A percentile compares a stretch with the other conserved stretches of the same genome.
These are phyloP conservation scores for Pelagophyceae sp. DNA, from an alignment of 352 stramenopile species.

Conservation along the genomic window DNA sequence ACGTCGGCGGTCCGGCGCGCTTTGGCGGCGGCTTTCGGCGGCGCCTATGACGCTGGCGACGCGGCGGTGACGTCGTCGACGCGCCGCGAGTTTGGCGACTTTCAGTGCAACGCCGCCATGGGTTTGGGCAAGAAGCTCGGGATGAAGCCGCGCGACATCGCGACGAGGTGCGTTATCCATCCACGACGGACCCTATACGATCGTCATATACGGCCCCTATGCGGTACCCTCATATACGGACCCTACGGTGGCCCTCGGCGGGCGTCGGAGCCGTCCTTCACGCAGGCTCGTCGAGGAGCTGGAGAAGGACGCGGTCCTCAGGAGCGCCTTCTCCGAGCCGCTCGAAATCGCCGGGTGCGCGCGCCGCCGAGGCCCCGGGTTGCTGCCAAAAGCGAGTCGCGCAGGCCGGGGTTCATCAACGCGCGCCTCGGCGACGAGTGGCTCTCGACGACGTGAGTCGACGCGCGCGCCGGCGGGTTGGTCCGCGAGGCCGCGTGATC, in stretches of 20 bases:
- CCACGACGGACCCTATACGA: background rate
- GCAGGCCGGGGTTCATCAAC: conserved; percentile 98
- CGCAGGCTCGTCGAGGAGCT: conserved; percentile 43
- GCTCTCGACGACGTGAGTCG: conserved; percentile 26
- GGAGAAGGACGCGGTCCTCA: conserved; percentile 33
- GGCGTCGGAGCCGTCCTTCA: too few relatives aligned
- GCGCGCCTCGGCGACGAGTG: conserved; percentile 75
- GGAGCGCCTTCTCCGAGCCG: background rate
- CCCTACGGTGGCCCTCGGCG: too few relatives aligned
- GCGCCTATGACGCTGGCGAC: background rate
- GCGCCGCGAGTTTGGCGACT: conserved; percentile 54
- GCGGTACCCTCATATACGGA: conserved; percentile 39
- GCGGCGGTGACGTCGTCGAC: conserved; percentile 44
- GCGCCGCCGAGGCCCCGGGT: too few relatives aligned
- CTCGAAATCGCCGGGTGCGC: too few relatives aligned
- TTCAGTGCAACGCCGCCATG: conserved; percentile 67
- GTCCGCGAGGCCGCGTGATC: conserved; percentile 4
- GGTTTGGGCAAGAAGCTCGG: conserved; percentile 51
- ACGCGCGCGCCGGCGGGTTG: background rate
- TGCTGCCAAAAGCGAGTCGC: conserved; percentile 75
- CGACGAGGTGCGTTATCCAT: background rate
- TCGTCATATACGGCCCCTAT: conserved; percentile 16
- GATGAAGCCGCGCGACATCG: conserved; percentile 35
- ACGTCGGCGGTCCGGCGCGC: background rate
- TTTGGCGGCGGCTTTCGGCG: background rate